These are phyloP conservation scores for Candida pini DNA, from an alignment of 805 yeast species.

Conservation along the genomic window DNA sequence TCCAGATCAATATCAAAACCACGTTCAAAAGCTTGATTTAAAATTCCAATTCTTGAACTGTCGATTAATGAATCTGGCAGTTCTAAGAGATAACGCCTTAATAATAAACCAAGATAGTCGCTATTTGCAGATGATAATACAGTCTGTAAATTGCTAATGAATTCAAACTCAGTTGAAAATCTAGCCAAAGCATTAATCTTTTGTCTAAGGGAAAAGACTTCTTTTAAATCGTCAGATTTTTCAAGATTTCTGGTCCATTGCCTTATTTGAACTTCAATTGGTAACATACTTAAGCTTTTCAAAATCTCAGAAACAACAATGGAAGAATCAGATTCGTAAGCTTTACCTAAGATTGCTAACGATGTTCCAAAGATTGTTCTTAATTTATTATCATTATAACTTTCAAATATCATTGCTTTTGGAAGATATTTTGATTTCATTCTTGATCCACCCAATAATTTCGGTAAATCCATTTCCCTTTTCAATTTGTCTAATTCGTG, in stretches of 20 bases:
- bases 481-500: conserved; percentile 2
- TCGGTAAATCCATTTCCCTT: conserved; percentile 4
- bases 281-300: conserved; percentile 3
- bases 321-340: conserved; percentile 8
- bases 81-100: conserved; percentile 15
- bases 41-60: conserved; percentile 6
- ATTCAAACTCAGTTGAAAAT: neutral
- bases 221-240: conserved; percentile 6
- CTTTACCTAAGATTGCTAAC: conserved; percentile 4
- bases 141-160: conserved; percentile 1
- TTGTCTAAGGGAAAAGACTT: conserved; percentile 8
- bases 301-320: conserved; percentile 10
- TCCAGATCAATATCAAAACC: conserved; percentile 11
- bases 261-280: conserved; percentile 7
- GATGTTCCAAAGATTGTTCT: conserved; percentile 11
- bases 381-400: conserved; percentile 6
- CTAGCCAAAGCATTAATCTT: conserved; percentile 8
- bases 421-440: conserved; percentile 7
- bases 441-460: conserved; percentile 2
- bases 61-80: conserved; percentile 14
- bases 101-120: conserved; percentile 9
- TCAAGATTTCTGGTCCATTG: conserved; percentile 10
- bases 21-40: conserved; percentile 12
- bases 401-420: conserved; percentile 7
- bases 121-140: conserved; percentile 3